These are phyloP conservation scores for Aspergillus baeticus DNA, from an alignment of 495 filamentous ascomycete genomes.

Conservation along the genomic window DNA sequence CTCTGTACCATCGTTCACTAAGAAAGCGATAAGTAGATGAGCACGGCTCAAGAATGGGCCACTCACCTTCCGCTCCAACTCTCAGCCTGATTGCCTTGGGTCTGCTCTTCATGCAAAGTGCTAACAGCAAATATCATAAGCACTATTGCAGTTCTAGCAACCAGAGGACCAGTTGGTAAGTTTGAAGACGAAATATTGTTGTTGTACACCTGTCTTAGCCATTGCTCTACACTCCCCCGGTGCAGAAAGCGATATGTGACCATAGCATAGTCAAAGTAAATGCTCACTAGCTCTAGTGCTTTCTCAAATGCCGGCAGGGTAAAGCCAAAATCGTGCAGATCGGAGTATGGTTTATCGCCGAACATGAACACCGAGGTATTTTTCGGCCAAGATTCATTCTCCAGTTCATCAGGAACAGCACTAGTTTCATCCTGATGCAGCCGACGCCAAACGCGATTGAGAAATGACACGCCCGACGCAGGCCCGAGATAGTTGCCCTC, in stretches of 20 bases:
- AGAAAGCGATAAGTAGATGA: not conserved
- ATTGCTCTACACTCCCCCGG: conserved; percentile 37
- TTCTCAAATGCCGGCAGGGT: conserved; percentile 35
- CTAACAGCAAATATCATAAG: conserved; percentile 45
- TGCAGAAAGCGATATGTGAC: conserved; percentile 49
- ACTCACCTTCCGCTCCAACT: conserved; percentile 32
- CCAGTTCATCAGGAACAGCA: conserved; percentile 31
- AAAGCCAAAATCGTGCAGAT: conserved; percentile 30
- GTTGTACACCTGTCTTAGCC: conserved; percentile 40
- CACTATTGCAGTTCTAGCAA: conserved; percentile 43
- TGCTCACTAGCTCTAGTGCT: conserved; percentile 34
- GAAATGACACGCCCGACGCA: conserved; percentile 45
- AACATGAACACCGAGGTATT: conserved; percentile 46
- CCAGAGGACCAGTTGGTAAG: conserved; percentile 34
- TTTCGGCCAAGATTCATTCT: conserved; percentile 31
- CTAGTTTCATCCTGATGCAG: conserved; percentile 42
- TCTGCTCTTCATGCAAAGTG: conserved; percentile 35
- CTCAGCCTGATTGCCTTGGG: conserved; percentile 19
- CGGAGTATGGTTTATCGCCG: conserved; percentile 43
- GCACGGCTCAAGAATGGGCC: not conserved
- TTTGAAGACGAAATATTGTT: conserved; percentile 35
- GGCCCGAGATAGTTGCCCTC: conserved; percentile 49
- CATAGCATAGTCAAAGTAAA: conserved; percentile 50
- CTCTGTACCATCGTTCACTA: conserved; percentile 45
- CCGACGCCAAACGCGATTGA: conserved; percentile 46